Base-by-base conservation (phyloP, 1,284 basidiomycete species). In the Malassezia arunalokei region DNA sequence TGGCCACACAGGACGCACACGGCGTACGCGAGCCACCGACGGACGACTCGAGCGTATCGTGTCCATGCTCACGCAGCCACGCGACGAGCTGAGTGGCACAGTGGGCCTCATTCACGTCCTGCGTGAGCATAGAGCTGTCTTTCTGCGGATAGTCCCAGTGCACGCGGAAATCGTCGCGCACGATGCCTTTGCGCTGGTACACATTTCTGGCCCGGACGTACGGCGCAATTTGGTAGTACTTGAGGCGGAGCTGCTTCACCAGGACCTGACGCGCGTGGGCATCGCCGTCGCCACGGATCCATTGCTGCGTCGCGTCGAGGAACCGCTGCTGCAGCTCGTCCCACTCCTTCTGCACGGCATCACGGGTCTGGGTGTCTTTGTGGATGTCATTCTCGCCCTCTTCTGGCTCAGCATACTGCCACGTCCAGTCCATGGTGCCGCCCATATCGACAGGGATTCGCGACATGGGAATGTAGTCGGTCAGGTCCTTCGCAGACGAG, bases 381-480 rank as follows among this genome's bases (percentile, higher is more conserved):
- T 65, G 53, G 28, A 62, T 40, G 38, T 63, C 64, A 52, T 73
- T 73, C 55, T 73, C 70, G 14, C 57, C 56, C 9, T 65, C 59
- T 43, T 68, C 59, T 5, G 68, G 68, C 60, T 73, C 70, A 17
- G 61, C 61, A 58, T 73, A 73, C 58, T 68, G 56, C 70, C 70
- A 73, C 46, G 71, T 68, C 68, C 70, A 71, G 49, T 71, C 63
- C 57, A 71, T 62, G 33, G 66, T 73, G 24, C 70, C 70, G 51
- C 70, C 70, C 70, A 73, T 73, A 27, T 60, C 68, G 53, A 64
- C 67, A 29, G 65, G 61, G 42, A 73, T 57, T 59, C 68, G 71
- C 51, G 53, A 55, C 14, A 57, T 40, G 24, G 63, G 54, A 14
- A 68, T 52, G 49, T 64, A 62, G 49, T 73, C 70, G 38, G 57